Evolutionary conservation across 495 filamentous ascomycete genomes (phyloP).

Genomic region (Lasiosphaeris hirsuta): DNA sequence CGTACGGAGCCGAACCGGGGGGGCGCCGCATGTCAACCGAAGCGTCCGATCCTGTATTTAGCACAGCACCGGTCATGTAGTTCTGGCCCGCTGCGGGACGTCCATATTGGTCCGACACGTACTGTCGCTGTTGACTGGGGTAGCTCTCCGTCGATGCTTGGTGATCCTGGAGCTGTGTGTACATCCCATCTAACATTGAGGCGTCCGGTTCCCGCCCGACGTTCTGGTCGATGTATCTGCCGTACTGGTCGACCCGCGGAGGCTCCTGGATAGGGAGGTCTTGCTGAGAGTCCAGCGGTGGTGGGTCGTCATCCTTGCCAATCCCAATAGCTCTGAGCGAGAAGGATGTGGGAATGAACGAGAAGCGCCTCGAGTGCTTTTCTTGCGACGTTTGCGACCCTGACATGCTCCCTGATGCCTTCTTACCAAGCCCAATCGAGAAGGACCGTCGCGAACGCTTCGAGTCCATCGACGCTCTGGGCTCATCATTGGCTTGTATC

Average conservation of each 20-base stretch:
- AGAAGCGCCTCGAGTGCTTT: constrained; percentile 63
- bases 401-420: constrained; percentile 57
- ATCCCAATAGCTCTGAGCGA: constrained; percentile 59
- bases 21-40: constrained; percentile 41
- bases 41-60: constrained; percentile 46
- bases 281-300: constrained; percentile 40
- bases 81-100: constrained; percentile 34
- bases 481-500: constrained; percentile 45
- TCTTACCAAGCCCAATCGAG: constrained; percentile 70
- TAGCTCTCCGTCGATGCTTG: constrained; percentile 18
- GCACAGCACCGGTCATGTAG: constrained; percentile 41
- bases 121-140: constrained; percentile 25
- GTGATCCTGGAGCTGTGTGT: constrained; percentile 35
- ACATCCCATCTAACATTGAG: constrained; percentile 39
- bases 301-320: constrained; percentile 43
- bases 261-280: constrained; percentile 49
- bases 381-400: constrained; percentile 52
- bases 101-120: constrained; percentile 30
- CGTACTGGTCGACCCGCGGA: constrained; percentile 36
- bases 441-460: constrained; percentile 64
- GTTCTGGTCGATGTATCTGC: constrained; percentile 36
- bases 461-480: constrained; percentile 75
- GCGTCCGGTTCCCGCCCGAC: constrained; percentile 33
- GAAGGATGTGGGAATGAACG: constrained; percentile 73
- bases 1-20: constrained; percentile 33